Base-by-base conservation (phyloP, 257 asterid genomes). In the Thymus quinquecostatus region DNA sequence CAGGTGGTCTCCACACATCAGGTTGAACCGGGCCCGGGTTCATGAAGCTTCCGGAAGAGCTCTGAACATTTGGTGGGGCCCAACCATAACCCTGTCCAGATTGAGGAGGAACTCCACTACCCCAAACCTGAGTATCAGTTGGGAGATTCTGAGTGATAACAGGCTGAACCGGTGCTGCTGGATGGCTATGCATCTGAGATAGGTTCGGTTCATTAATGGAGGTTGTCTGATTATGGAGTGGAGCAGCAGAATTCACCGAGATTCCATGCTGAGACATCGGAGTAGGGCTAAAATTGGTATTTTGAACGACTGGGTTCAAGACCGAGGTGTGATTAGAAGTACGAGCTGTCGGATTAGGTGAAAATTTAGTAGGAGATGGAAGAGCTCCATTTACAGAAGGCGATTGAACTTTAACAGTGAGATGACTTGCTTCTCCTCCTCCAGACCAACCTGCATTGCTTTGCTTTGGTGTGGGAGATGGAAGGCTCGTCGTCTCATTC, bases 391-490 rank as follows among this genome's bases (percentile, higher is more conserved):
- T 79, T 28, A 75, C 82, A 72, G 78, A 68, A 38, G 84, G 67
- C 67, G 80, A 77, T 27, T 75, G 85, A 71, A 62, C 61, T 60
- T 70, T 60, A 73, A 76, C 87, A 3, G 76, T 33, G 48, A 76
- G 72, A 64, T 62, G 70, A 53, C 76, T 79, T 48, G 70, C 85
- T 61, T 80, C 89, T 34, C 56, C 79, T 51, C 57, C 79, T 50
- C 78, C 78, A 32, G 59, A 59, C 84, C 78, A 68, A 32, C 82
- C 81, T 2, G 86, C 68, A 77, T 72, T 85, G 66, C 76, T 70
- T 65, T 66, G 92, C 67, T 57, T 85, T 8, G 96, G 97, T 55
- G 97, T 91, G 29, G 96, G 97, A 80, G 97, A 94, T 5, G 95
- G 96, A 66, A 94, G 87, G 77, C 51, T 81, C 2, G 79, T 12